Percentiles rank a stretch among this genome's conserved stretches.
Conservation (phyloP, 345 rosid genomes). For the Diplotaxis tenuifolia region DNA sequence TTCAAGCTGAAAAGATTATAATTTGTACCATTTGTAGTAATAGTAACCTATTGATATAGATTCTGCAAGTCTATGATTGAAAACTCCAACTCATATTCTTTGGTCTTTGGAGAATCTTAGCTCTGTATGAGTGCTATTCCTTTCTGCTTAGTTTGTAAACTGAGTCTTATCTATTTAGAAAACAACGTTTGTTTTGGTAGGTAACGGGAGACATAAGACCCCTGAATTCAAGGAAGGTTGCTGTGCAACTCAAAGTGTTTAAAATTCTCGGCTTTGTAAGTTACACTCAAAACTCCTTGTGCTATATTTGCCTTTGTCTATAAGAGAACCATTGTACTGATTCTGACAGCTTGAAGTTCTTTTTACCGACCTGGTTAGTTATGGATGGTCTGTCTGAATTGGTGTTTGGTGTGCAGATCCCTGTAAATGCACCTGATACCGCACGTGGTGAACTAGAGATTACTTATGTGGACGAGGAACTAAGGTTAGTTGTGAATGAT, state of each 20-base stretch:
- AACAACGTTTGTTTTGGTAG: slow-evolving; percentile 35
- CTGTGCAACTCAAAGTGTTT: slow-evolving; percentile 76
- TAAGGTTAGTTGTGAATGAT: slow-evolving; percentile 40
- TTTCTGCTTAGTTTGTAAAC: neutral
- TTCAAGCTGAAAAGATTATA: neutral
- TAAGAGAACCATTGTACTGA: neutral
- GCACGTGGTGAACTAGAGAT: slow-evolving; percentile 63
- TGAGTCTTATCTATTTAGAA: neutral
- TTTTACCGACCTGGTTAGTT: neutral
- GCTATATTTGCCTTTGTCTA: neutral
- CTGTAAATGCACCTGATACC: slow-evolving; percentile 58
- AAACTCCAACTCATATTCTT: neutral
- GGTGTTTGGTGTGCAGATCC: slow-evolving; percentile 40
- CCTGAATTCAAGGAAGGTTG: slow-evolving; percentile 67
- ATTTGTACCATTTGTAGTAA: neutral
- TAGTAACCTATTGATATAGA: neutral
- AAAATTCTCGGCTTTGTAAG: slow-evolving; percentile 80
- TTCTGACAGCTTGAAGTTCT: neutral
- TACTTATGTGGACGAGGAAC: slow-evolving; percentile 61
- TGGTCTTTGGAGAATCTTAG: neutral
- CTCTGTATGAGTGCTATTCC: neutral
- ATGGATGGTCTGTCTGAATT: slow-evolving; percentile 16
- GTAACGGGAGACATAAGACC: slow-evolving; percentile 89
- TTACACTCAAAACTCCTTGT: neutral
- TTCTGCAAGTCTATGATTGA: neutral